Evolutionary conservation across 768 basidiomycete genomes (phyloP), one percentile per base, ranked within the genome.

Genomic region (Lactifluus subvellereus): DNA sequence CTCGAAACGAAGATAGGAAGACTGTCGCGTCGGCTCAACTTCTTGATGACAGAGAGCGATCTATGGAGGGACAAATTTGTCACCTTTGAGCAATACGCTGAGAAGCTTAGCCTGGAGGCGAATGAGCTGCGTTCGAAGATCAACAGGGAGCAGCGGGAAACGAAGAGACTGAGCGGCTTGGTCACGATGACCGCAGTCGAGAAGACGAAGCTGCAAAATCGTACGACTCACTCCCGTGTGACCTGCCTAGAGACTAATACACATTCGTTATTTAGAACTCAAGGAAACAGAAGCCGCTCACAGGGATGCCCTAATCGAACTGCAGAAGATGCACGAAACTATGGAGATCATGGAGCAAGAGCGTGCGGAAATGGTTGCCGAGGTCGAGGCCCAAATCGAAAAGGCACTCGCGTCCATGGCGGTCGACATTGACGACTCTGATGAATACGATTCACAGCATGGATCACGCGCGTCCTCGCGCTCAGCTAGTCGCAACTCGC

Each of bases 51-150:
- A 1, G 91, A 93, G 74, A 86, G 85, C 6, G 91, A 93, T 69
- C 75, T 93, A 52, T 96, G 94, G 93, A 80, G 92, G 64, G 89
- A 94, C 75, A 95, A 94, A 71, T 96, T 96, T 69, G 89, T 94
- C 55, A 88, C 89, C 14, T 96, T 97, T 68, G 94, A 97, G 73
- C 87, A 88, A 73, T 94, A 95, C 71, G 94, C 94, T 8, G 94
- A 95, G 77, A 88, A 89, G 70, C 80, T 97, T 35, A 91, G 89
- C 68, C 80, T 79, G 18, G 94, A 97, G 74, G 93, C 94, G 42
- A 84, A 82, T 37, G 91, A 96, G 61, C 77, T 97, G 67, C 81
- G 92, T 67, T 74, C 83, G 33, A 94, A 92, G 78, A 94, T 96
- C 72, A 91, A 91, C 73, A 89, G 88, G 76, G 94, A 96, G 74